Base-by-base conservation (phyloP, 352 stramenopile species). In the Pythium sukuiense region DNA sequence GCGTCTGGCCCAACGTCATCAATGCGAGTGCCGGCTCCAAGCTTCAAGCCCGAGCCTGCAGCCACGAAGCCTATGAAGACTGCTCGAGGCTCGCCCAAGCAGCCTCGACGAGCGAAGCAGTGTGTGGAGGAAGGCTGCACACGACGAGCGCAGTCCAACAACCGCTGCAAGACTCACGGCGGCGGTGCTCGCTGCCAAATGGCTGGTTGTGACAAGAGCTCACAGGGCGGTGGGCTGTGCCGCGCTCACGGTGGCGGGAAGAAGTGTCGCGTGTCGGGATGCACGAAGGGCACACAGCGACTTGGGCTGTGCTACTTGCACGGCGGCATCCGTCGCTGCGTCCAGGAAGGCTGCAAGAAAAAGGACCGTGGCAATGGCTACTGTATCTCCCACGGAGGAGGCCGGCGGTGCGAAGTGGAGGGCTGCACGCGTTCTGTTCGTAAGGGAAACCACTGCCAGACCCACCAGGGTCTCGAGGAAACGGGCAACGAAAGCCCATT, bases 291-390 rank as follows among this genome's bases (percentile, higher is more conserved):
- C 24, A 92, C 86, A 0, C 86, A 94, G 50, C 79, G 86, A 0
- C 75, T 91, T 13, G 86, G 86, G 0, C 65, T 92, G n/a, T 94
- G 86, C 72, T 92, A 92, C 59, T 46, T 92, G 46, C 86, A 94
- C 56, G 84, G 86, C 24, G 86, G 83, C 26, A 90, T 94, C 26
- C 82, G 86, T 13, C 81, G 81, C 26, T 94, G 82, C 63, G 77
- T 90, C 29, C 79, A 67, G 39, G 79, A 89, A 61, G 82, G 83
- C 5, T 94, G 86, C 61, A 88, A 85, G 62, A 92, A 92, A 69
- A 92, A 92, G 58, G 86, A 92, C 57, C 80, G 86, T 24, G 86
- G 86, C 46, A 93, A 93, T 37, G 86, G 84, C 11, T 92, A 87
- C 52, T 94, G 86, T 71, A 90, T 93, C 63, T 87, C 82, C 1